Conservation (phyloP, 495 filamentous ascomycete species). For the Penicillium riverlandense region DNA sequence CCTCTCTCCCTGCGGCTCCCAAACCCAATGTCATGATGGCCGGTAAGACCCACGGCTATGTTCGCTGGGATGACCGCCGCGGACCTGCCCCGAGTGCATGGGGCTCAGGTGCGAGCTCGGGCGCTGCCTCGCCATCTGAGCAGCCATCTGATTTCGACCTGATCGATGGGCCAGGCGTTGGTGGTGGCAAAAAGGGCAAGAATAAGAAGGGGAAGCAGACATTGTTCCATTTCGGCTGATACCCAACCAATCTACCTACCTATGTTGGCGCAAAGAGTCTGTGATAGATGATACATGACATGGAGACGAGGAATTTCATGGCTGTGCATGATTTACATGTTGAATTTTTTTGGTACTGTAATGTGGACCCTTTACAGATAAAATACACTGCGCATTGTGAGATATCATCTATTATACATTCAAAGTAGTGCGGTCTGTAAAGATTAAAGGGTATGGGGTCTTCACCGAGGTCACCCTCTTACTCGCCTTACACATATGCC, state of each 20-base stretch:
- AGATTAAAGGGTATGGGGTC: no score
- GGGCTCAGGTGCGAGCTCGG: constrained; percentile 23
- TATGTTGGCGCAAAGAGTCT: neutral
- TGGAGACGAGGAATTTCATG: no score
- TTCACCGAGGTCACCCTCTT: no score
- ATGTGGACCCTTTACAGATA: neutral
- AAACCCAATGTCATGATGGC: constrained; percentile 77
- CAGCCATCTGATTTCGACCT: constrained; percentile 18
- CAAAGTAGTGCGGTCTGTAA: neutral
- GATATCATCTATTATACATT: neutral
- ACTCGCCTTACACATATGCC: no score
- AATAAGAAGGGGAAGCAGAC: constrained; percentile 80
- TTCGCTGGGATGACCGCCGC: constrained; percentile 56
- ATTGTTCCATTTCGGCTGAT: constrained; percentile 50
- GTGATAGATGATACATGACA: neutral
- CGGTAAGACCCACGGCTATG: constrained; percentile 64
- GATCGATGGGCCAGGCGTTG: constrained; percentile 24
- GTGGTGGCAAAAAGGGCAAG: constrained; percentile 60
- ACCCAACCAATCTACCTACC: neutral
- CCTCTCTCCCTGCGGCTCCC: constrained; percentile 68
- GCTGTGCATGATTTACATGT: neutral
- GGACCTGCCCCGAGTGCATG: constrained; percentile 38
- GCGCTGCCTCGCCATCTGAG: constrained; percentile 19
- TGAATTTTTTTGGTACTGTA: neutral
- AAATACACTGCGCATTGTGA: neutral